phyloP scores from a whole-genome alignment of 129 eudicot species.

The Smallanthus sonchifolius region DNA sequence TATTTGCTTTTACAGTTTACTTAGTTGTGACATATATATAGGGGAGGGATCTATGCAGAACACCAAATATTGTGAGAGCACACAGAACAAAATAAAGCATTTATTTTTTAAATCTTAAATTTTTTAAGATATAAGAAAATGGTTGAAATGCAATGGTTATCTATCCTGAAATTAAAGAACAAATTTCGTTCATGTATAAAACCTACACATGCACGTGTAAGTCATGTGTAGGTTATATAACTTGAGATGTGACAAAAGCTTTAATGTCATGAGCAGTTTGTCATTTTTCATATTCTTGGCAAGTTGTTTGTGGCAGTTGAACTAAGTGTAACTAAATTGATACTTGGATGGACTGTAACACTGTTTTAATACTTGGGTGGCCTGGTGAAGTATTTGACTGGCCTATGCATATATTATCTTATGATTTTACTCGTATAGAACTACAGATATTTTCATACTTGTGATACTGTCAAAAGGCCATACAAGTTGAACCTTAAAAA shows the following conservation, averaged over 20 bases:
- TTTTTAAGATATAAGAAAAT: too few species aligned
- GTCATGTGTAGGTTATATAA: background rate
- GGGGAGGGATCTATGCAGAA: too few species aligned
- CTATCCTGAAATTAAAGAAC: too few species aligned
- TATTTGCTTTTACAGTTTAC: conserved; percentile 6
- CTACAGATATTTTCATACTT: background rate
- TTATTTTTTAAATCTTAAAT: too few species aligned
- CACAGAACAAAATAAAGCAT: too few species aligned
- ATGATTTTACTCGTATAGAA: background rate
- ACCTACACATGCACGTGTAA: too few species aligned
- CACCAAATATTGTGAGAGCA: too few species aligned
- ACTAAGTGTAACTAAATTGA: background rate
- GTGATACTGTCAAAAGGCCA: too few species aligned
- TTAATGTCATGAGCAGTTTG: background rate
- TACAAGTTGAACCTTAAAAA: too few species aligned
- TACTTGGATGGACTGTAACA: background rate
- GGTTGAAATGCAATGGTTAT: too few species aligned
- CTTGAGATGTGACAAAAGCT: background rate
- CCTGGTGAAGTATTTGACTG: background rate
- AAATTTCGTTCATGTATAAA: too few species aligned
- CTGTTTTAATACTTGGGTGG: background rate
- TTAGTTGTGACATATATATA: background rate
- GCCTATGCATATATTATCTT: background rate
- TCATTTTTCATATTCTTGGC: background rate
- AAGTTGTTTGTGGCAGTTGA: background rate